A percentile compares a stretch with the other conserved stretches of the same genome.
These are phyloP conservation scores for Haplosporangium sp. DNA, from an alignment of 371 early-diverging fungal genomes.

Conservation along the genomic window DNA sequence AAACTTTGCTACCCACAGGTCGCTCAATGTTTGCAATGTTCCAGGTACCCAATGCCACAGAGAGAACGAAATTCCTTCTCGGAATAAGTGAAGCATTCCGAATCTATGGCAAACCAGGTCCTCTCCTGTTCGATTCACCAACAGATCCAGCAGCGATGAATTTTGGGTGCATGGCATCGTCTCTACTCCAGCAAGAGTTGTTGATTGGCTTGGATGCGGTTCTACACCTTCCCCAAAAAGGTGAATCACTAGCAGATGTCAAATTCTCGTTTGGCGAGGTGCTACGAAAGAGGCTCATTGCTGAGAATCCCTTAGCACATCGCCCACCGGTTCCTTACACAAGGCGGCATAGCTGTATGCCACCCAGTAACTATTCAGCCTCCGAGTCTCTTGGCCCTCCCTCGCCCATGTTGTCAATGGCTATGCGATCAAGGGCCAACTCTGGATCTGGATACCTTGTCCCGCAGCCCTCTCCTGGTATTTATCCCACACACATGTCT, in stretches of 20 bases:
- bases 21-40: conserved; percentile 52
- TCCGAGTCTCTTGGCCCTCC: conserved; percentile 29
- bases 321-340: conserved; percentile 16
- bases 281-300: conserved; percentile 46
- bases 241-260: conserved; percentile 51
- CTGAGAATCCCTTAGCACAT: conserved; percentile 38
- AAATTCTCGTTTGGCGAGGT: conserved; percentile 51
- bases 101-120: conserved; percentile 53
- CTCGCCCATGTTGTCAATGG: conserved; percentile 50
- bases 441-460: conserved; percentile 43
- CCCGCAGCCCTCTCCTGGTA: conserved; percentile 42
- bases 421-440: conserved; percentile 51
- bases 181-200: conserved; percentile 54
- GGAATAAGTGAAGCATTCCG: conserved; percentile 53
- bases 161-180: conserved; percentile 55
- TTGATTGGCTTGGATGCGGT: conserved; percentile 53
- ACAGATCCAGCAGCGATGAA: conserved; percentile 54
- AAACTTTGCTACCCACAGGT: conserved; percentile 33
- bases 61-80: conserved; percentile 46
- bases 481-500: conserved; percentile 38
- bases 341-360: conserved; percentile 23
- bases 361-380: conserved; percentile 4
- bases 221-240: conserved; percentile 43
- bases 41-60: conserved; percentile 43
- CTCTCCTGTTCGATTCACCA: conserved; percentile 43